Conservation (phyloP, 495 filamentous ascomycete species). For the Chaetomium cochliodes region DNA sequence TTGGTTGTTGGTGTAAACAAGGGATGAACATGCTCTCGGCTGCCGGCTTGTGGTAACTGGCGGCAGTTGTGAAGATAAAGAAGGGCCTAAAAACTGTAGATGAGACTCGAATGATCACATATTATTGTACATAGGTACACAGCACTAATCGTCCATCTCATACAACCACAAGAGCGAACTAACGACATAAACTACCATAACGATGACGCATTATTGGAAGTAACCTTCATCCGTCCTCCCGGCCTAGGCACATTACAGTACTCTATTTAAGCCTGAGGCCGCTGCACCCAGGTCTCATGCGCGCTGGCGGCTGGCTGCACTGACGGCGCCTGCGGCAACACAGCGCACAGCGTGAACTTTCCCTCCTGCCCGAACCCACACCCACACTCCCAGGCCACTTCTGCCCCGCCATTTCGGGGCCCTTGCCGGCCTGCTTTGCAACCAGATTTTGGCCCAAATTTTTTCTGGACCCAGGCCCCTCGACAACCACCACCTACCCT, state of each 20-base stretch:
- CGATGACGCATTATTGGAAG: background rate
- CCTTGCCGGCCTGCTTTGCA: slow-evolving; percentile 18
- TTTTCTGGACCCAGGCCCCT: slow-evolving; percentile 35
- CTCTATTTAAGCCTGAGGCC: background rate
- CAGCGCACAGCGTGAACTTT: slow-evolving; percentile 23
- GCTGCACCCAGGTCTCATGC: background rate
- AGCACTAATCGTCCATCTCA: background rate
- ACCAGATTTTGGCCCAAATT: slow-evolving; percentile 40
- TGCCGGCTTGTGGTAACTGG: background rate
- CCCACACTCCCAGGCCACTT: background rate
- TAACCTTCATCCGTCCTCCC: background rate
- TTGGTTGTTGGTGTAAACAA: background rate
- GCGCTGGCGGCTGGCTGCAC: slow-evolving; percentile 14
- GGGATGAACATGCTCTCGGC: background rate
- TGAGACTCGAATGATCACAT: background rate
- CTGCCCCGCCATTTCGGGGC: slow-evolving; percentile 34
- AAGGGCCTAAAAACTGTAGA: background rate
- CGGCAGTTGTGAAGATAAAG: background rate
- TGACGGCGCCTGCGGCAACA: slow-evolving; percentile 18
- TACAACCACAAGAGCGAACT: background rate
- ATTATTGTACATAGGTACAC: background rate
- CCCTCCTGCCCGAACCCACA: slow-evolving; percentile 21
- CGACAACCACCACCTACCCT: slow-evolving; percentile 22
- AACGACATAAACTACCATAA: background rate
- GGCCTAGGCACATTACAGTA: too few relatives aligned